Base-by-base conservation (phyloP, 768 basidiomycete genomes). In the Rhizopogon salebrosus region DNA sequence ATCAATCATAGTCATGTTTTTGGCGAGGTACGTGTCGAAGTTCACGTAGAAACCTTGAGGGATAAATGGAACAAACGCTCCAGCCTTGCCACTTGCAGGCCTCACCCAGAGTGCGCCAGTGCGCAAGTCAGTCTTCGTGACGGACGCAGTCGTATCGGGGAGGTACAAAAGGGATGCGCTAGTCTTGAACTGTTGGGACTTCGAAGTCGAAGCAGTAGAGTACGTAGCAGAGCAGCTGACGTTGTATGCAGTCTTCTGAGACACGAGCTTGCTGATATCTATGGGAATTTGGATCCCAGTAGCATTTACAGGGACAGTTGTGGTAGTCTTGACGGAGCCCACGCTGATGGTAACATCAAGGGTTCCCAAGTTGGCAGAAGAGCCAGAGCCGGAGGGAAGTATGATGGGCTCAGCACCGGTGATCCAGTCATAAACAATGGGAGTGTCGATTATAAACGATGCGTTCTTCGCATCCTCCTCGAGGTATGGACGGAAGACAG, bases 31-130 rank as follows among this genome's bases (percentile, higher is more conserved):
- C 14, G 65, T 64, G 37, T 76, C 79, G 42, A 86, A 84, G 5
- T 74, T 65, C 0, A 87, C 82, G 58, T 89, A 91, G 65, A 87
- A 92, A 0, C 89, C 89, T 41, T 88, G 77, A 0, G 90, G 87
- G 52, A 91, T 64, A 11, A 84, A 65, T 0, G 76, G 68, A 54
- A 72, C 61, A 54, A 68, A 68, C 2, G 26, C 18, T 1, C 59
- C 52, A 18, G 61, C 60, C 6, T 55, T 61, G 18, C 56, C 55
- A 43, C 59, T 31, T 4, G 52, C 65, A 52, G 68, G 69, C 48
- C 73, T 74, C 4, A 67, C 68, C 60, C 78, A 66, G 38, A 79
- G 56, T 7, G 71, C 70, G 1, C 78, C 78, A 0, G 75, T 76
- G 23, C 74, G 68, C 56, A 72, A 49, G 54, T 81, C 80, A 10